Evolutionary conservation across 1,284 basidiomycete genomes (phyloP).

Genomic region (Inonotus obliquus): DNA sequence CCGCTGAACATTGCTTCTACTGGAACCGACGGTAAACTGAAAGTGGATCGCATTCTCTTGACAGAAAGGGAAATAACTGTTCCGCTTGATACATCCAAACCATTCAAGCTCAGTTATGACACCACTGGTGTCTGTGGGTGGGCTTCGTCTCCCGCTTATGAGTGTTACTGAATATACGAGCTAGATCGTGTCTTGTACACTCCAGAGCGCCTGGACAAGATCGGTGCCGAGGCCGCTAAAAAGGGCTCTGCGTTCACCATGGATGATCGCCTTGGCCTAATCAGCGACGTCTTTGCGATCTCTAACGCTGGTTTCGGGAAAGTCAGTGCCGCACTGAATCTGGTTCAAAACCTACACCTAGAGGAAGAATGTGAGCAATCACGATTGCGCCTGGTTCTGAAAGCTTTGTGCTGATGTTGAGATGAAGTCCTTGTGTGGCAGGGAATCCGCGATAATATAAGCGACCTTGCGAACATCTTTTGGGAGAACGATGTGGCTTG

Average conservation of each 20-base stretch:
- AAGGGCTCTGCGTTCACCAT: conserved; percentile 64
- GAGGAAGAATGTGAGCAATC: conserved; percentile 69
- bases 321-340: conserved; percentile 71
- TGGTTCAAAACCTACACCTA: conserved; percentile 63
- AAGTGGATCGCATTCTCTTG: conserved; percentile 67
- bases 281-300: conserved; percentile 78
- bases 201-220: conserved; percentile 72
- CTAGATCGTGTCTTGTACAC: conserved; percentile 86
- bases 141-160: not conserved
- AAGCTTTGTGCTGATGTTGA: not conserved
- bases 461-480: conserved; percentile 67
- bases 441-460: conserved; percentile 54
- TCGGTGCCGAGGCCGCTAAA: conserved; percentile 77
- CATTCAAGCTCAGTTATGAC: conserved; percentile 87
- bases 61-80: conserved; percentile 67
- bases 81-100: conserved; percentile 62
- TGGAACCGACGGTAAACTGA: conserved; percentile 51
- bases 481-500: conserved; percentile 75
- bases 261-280: conserved; percentile 84
- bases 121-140: conserved; percentile 85
- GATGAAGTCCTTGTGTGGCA: conserved; percentile 69
- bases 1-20: conserved; percentile 77
- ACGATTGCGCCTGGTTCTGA: not conserved
- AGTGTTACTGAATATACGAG: not conserved
- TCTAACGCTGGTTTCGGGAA: conserved; percentile 77